phyloP scores from a whole-genome alignment of 306 rosid genomes.

The Astragalus glycyphyllos region DNA sequence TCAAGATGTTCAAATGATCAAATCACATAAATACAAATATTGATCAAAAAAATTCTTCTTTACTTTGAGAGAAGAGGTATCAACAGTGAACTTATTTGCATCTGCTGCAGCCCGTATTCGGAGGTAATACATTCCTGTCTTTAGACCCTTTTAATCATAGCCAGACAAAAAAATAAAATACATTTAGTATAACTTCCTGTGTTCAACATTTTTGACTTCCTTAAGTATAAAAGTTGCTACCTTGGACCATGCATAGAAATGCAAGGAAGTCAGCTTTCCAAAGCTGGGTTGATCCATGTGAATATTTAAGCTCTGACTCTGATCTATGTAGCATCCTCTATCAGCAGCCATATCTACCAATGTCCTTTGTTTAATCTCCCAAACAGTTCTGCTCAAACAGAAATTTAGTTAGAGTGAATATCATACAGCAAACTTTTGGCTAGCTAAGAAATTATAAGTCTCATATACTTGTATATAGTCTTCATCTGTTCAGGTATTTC shows the following conservation, averaged over 20 bases:
- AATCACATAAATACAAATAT: background rate
- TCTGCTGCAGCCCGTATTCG: conserved; percentile 81
- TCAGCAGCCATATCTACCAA: conserved; percentile 88
- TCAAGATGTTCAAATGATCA: background rate
- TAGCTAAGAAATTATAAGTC: background rate
- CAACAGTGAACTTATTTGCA: conserved; percentile 88
- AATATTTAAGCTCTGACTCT: conserved; percentile 87
- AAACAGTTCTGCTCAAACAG: conserved; percentile 76
- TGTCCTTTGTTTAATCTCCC: conserved; percentile 92
- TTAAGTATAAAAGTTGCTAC: conserved; percentile 27
- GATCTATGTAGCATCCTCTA: conserved; percentile 87
- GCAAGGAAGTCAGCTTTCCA: no score
- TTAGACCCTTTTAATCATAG: conserved; percentile 61
- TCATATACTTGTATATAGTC: conserved; percentile 68
- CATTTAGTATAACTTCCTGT: background rate
- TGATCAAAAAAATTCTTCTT: background rate
- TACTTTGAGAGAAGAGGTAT: conserved; percentile 66
- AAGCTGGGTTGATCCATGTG: no score
- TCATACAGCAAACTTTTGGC: background rate
- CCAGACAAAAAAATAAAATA: conserved; percentile 19
- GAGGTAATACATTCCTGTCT: conserved; percentile 90
- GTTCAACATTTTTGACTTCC: background rate
- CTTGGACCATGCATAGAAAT: no score
- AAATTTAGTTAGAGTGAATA: conserved; percentile 32
- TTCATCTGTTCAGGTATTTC: no score